Base-by-base conservation (phyloP, 306 rosid species). In the Vachellia pachyceras region DNA sequence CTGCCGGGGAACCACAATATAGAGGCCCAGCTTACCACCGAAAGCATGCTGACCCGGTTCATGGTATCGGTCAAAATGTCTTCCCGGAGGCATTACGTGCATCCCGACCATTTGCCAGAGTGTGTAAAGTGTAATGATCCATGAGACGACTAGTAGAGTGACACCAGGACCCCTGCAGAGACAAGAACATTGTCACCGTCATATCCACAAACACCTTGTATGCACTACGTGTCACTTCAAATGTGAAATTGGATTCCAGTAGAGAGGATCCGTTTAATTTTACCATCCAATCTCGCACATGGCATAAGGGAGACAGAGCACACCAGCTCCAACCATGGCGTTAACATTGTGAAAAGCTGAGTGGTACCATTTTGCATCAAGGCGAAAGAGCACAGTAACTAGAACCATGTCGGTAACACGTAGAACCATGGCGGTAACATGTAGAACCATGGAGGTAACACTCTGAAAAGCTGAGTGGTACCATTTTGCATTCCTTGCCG, bases 371-470 rank as follows among this genome's bases (percentile, higher is more conserved):
- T 29, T 29, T 29, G 33, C 92, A 23, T 61, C 73, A 6, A 95
- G 97, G 47, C 90, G 97, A 82, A 95, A 75, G 2, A 91, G 88
- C 39, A 94, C 95, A 67, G 97, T 97, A 23, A 93, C 97, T 15
- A 95, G 97, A 69, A 94, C 95, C 98, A 91, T 94, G 79, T 97
- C 93, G 44, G 94, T 90, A 70, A 94, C 85, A 80, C 91, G n/a
- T 15, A 95, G 97, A 69, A 94, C 95, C 98, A 91, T 94, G 79
- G 98, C 93, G 44, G 97, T 97, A 23, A 93, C 97, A n/a, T n/a
- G n/a, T 15, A 95, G 97, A 69, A 94, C 95, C 98, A 91, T 94
- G 79, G 98, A 92, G 44, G 94, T 90, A 70, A 94, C 85, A 80
- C 91, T 91, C 92, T 91, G 97, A 76, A 91, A 90, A 49, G 98